Evolutionary conservation across 2,329 filamentous ascomycete species (phyloP).

Genomic region (Sporothrix mexicana): DNA sequence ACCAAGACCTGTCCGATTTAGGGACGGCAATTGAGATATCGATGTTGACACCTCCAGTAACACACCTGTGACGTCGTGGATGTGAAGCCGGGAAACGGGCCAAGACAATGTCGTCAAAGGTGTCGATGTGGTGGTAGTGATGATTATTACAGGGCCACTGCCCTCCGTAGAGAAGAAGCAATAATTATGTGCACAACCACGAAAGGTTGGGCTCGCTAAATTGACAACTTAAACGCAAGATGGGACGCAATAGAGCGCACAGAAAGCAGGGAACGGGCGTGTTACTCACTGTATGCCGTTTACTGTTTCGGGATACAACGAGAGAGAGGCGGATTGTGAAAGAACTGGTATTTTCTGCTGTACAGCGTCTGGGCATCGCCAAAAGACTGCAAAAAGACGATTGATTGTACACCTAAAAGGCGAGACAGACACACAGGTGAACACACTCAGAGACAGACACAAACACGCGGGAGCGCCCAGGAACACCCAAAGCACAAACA

Average conservation of each 20-base stretch:
- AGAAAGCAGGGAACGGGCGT: constrained; percentile 2
- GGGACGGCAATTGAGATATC: neutral
- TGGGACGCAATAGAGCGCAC: neutral
- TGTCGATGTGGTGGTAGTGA: neutral
- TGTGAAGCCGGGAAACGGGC: constrained; percentile 15
- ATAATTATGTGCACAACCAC: constrained; percentile 6
- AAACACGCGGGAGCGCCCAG: neutral
- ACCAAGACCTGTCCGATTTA: neutral
- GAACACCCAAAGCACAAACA: neutral
- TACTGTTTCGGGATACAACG: neutral
- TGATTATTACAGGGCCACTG: neutral
- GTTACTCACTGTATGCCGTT: neutral
- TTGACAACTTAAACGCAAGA: neutral
- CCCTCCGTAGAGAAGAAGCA: neutral
- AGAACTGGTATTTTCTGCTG: neutral
- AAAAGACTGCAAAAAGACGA: neutral
- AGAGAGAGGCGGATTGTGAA: neutral
- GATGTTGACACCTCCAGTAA: neutral
- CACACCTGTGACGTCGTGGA: neutral
- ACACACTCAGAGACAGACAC: neutral
- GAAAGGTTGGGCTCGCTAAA: neutral
- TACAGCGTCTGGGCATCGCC: neutral
- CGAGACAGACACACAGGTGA: neutral
- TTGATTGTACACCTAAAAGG: neutral
- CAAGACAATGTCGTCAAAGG: constrained; percentile 6